phyloP scores from a whole-genome alignment of 139 green algal species.

The Ettlia oleoabundans region DNA sequence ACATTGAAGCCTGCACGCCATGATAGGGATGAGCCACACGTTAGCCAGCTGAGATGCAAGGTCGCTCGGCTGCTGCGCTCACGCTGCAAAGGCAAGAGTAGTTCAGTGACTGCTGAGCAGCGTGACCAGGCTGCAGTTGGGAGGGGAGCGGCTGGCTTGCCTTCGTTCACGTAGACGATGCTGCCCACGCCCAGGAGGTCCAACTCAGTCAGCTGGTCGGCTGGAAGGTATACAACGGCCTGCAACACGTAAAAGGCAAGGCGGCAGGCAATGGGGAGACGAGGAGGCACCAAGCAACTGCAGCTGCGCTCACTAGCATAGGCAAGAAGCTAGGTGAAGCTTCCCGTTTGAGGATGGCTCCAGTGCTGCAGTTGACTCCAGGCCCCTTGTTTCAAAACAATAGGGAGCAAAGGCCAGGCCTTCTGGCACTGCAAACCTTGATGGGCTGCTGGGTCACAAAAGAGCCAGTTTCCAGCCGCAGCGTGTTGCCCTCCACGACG shows the following conservation, averaged over 20 bases:
- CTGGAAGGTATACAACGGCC: constrained; percentile 16
- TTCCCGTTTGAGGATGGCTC: no score
- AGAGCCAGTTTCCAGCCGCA: neutral
- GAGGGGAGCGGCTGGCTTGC: no score
- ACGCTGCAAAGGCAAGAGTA: no score
- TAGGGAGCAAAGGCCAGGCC: neutral
- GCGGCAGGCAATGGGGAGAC: no score
- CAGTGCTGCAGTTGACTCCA: no score
- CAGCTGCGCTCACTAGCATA: no score
- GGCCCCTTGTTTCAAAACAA: no score
- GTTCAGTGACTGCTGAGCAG: no score
- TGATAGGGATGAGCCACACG: no score
- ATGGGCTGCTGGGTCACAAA: constrained; percentile 29
- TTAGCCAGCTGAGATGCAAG: no score
- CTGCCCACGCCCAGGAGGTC: neutral
- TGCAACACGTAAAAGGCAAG: no score
- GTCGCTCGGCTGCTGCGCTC: neutral
- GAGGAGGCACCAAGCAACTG: neutral
- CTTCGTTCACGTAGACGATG: constrained; percentile 13
- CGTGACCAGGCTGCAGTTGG: no score
- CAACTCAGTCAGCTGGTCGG: constrained; percentile 7
- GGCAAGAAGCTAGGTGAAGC: neutral
- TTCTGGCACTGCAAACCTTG: neutral
- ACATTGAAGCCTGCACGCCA: constrained; percentile 26
- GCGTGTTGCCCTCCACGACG: neutral